Base-by-base conservation (phyloP, 768 basidiomycete genomes). In the Podaxis mareebaensis region DNA sequence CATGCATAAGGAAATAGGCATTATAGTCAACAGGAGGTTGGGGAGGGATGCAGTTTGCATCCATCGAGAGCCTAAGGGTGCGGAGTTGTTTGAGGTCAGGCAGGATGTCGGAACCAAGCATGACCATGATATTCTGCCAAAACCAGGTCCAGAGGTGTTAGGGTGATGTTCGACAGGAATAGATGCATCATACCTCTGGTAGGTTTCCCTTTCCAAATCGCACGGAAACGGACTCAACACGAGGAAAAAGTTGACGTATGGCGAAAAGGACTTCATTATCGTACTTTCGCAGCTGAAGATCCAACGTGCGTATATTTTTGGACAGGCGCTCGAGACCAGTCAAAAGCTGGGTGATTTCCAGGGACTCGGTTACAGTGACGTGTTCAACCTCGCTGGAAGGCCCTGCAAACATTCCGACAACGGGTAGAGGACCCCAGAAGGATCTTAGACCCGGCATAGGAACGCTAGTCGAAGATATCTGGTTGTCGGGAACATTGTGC, bases 221-320 rank as follows among this genome's bases (percentile, higher is more conserved):
- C 4, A 76, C 62, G 3, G 70, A 64, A 33, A 76, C 54, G n/a
- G 65, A 65, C 20, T 56, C 38, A 8, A 69, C 28, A 39, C 49
- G n/a, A 13, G 61, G 59, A 53, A 75, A 76, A 0, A 76, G 58
- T 2, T 68, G 53, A 15, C 70, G 68, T 11, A 73, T 66, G 0
- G 75, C 75, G 44, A 72, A 76, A 10, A 75, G 64, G 6, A 75
- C 61, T 63, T 76, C 75, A 1, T 72, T 66, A 38, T 76, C 75
- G 72, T 73, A 76, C 13, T 64, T 63, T 10, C 67, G 57, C 0
- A 75, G 58, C 39, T 70, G 66, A 1, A 76, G 48, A n/a, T 73
- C 70, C 17, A 76, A 53, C 4, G 64, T 65, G 7, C 64, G 56
- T 0, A 75, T 53, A 4, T 66, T 61, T 30, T 57, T 49, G 2